Percentiles rank a stretch among this genome's conserved stretches.
Conservation (phyloP, 164 flowering plant species). For the Brasenia schreberi region DNA sequence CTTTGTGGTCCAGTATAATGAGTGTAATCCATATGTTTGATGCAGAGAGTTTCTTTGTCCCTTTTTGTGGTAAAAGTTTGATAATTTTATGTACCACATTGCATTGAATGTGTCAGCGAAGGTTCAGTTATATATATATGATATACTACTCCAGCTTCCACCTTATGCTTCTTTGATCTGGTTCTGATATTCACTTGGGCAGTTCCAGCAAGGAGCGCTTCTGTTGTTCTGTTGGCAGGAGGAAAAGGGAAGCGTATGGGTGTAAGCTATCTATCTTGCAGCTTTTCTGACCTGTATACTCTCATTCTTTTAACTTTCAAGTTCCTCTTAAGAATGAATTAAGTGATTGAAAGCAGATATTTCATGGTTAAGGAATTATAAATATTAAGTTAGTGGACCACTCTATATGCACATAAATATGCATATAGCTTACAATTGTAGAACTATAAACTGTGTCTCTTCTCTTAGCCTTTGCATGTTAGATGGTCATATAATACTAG, state of each 20-base stretch:
- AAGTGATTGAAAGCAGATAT: not conserved
- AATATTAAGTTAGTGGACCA: too few species aligned
- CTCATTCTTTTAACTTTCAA: not conserved
- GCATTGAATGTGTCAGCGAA: too few species aligned
- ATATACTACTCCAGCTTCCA: too few species aligned
- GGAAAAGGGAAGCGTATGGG: slow-evolving; percentile 97
- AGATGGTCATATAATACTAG: too few species aligned
- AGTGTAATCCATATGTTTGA: too few species aligned
- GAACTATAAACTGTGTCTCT: not conserved
- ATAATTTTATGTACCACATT: too few species aligned
- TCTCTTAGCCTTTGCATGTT: too few species aligned
- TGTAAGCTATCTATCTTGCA: slow-evolving; percentile 26
- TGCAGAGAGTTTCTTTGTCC: too few species aligned
- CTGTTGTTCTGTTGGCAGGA: slow-evolving; percentile 90
- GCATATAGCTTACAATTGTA: not conserved
- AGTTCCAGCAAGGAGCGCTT: slow-evolving; percentile 51
- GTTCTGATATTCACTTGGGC: slow-evolving; percentile 17
- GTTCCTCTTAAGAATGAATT: not conserved
- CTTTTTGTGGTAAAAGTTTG: too few species aligned
- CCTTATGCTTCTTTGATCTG: not conserved
- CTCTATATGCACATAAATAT: not conserved
- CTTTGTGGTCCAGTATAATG: too few species aligned
- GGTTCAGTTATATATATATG: too few species aligned
- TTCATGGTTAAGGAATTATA: too few species aligned
- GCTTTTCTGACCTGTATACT: not conserved